Base-by-base conservation (phyloP, 495 filamentous ascomycete genomes). In the Penicillium angulare region DNA sequence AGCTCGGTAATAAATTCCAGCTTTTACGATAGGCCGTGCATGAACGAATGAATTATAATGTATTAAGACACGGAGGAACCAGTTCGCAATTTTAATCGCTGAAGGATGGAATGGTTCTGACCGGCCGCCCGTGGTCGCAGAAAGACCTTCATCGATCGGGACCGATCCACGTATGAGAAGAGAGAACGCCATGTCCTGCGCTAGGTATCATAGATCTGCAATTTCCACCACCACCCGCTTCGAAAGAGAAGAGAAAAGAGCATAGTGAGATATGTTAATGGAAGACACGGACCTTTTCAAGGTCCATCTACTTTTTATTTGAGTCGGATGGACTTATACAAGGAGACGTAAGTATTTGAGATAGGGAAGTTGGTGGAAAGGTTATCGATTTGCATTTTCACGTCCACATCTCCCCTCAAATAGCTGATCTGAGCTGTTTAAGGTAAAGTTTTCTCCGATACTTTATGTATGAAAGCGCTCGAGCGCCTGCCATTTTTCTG, bases 131-230 rank as follows among this genome's bases (percentile, higher is more conserved):
- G 43, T 47, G 27, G 43, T 47, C 32, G 40, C 39, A 43, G 52
- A n/a, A 33, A n/a, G 10, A 24, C 18, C 7, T 18, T 23, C 10
- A 21, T 50, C 32, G 45, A 56, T 53, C 50, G 42, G 7, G 36
- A 21, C 16, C 53, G 46, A 51, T 60, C 43, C 23, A 24, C 46
- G 50, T 51, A 51, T 56, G 17, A 49, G 48, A 49, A 24, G 23
- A 6, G 10, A 8, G 23, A 7, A 22, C n/a, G 9, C 29, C 8
- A 15, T 23, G 31, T 23, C 6, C 7, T 18, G 23, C 22, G 15
- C 24, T 22, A 13, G 41, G 7, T 9, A 21, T 32, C 18, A 3
- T 23, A 23, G 38, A 36, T 47, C 36, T 38, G 43, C 42, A 44
- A 32, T 44, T 29, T 29, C 42, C 27, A 29, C 15, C 12, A 8